A percentile compares a stretch with the other conserved stretches of the same genome.
Evolutionary conservation across 108 stramenopile genomes (phyloP).

Genomic region (Bacterosira constricta): DNA sequence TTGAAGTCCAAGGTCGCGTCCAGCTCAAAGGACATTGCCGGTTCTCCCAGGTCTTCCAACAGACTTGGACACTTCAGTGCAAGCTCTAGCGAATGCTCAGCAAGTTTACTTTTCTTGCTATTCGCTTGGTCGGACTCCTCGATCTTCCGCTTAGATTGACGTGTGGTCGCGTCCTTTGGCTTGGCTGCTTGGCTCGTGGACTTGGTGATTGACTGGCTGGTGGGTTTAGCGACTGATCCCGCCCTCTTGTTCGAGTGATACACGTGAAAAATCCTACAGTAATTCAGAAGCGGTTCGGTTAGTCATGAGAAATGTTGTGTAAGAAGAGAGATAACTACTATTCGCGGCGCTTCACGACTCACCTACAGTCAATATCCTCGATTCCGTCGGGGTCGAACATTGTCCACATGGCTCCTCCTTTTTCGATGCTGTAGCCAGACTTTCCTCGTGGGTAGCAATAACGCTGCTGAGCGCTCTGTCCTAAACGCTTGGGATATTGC

Average conservation of each 20-base stretch:
- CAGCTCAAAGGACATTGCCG: neutral
- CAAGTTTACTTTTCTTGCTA: neutral
- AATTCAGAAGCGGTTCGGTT: too few relatives aligned
- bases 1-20: constrained; percentile 3
- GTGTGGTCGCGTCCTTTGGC: neutral
- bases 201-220: neutral
- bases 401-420: constrained; percentile 59
- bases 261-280: constrained; percentile 76
- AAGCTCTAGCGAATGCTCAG: neutral
- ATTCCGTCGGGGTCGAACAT: too few relatives aligned
- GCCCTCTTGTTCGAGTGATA: constrained; percentile 80
- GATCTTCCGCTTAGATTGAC: too few relatives aligned
- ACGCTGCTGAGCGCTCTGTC: constrained; percentile 61
- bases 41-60: neutral
- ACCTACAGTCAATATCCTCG: too few relatives aligned
- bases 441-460: constrained; percentile 82
- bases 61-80: neutral
- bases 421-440: constrained; percentile 55
- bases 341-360: neutral
- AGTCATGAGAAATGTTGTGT: neutral
- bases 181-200: constrained; percentile 1
- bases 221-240: neutral
- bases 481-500: constrained; percentile 64
- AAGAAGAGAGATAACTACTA: neutral
- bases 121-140: neutral